These are phyloP conservation scores for Microthyrium microscopicum DNA, from an alignment of 2,329 filamentous ascomycete species.

Conservation along the genomic window DNA sequence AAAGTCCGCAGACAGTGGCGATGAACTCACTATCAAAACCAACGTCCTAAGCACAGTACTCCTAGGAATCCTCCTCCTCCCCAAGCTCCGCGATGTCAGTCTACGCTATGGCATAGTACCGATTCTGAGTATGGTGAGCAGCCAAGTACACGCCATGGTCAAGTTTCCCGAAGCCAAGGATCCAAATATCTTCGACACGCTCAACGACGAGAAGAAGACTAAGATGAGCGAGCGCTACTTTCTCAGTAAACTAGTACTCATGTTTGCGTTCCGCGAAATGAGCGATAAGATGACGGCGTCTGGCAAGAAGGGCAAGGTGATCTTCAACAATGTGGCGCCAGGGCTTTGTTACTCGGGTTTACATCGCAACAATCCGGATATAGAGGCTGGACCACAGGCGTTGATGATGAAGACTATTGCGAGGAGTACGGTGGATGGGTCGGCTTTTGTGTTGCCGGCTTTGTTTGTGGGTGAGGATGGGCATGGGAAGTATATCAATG, in stretches of 20 bases:
- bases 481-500: too few species aligned
- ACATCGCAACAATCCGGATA: too few species aligned
- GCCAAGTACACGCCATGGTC: background rate
- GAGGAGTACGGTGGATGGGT: too few species aligned
- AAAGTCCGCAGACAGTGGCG: conserved; percentile 14
- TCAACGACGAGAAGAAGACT: background rate
- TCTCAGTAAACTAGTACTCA: background rate
- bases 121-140: background rate
- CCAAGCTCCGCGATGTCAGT: conserved; percentile 12
- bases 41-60: conserved; percentile 25
- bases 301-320: background rate
- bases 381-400: too few species aligned
- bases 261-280: background rate
- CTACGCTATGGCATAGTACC: too few species aligned
- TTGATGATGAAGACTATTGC: too few species aligned
- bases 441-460: too few species aligned
- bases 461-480: too few species aligned
- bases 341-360: conserved; percentile 5
- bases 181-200: background rate
- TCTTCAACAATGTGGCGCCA: conserved; percentile 2
- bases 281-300: too few species aligned
- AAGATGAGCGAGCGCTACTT: background rate
- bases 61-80: conserved; percentile 16
- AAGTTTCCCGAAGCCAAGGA: background rate
- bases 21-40: conserved; percentile 20